Percentiles rank a stretch among this genome's conserved stretches.
phyloP scores from a whole-genome alignment of 2,329 filamentous ascomycete species.

The Lachnellula suecica region DNA sequence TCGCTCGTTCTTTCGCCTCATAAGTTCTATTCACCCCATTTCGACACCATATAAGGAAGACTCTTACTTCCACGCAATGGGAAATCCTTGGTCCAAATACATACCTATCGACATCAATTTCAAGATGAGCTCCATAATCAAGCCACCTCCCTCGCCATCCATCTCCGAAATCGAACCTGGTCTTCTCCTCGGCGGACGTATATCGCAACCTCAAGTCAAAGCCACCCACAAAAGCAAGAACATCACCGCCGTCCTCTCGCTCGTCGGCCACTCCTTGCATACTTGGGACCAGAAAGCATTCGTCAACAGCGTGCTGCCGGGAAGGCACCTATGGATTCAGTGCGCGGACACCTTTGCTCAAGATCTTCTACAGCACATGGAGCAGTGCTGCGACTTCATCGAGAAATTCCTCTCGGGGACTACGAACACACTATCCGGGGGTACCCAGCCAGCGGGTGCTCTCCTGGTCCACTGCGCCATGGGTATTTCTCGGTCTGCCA shows the following conservation, averaged over 20 bases:
- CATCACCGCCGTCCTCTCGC: neutral
- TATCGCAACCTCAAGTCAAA: neutral
- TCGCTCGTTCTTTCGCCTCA: no score
- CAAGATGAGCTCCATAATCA: no score
- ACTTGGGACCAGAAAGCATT: neutral
- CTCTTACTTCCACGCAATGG: no score
- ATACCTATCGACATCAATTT: no score
- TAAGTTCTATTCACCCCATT: no score
- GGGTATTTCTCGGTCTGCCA: conserved; percentile 34
- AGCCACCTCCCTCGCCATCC: neutral
- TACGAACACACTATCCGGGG: neutral
- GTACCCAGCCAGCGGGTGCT: neutral
- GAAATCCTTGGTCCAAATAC: no score
- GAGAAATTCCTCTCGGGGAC: neutral
- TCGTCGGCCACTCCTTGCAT: neutral
- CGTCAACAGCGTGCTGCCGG: neutral
- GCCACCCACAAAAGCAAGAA: neutral
- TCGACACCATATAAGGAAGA: no score
- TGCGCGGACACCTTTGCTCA: neutral
- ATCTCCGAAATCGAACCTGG: neutral
- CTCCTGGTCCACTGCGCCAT: conserved; percentile 36
- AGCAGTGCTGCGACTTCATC: neutral
- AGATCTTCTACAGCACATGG: neutral
- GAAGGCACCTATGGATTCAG: neutral
- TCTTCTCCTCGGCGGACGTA: neutral